A percentile compares a stretch with the other conserved stretches of the same genome.
Conservation (phyloP, 768 basidiomycete genomes). For the Lactifluus volemus region DNA sequence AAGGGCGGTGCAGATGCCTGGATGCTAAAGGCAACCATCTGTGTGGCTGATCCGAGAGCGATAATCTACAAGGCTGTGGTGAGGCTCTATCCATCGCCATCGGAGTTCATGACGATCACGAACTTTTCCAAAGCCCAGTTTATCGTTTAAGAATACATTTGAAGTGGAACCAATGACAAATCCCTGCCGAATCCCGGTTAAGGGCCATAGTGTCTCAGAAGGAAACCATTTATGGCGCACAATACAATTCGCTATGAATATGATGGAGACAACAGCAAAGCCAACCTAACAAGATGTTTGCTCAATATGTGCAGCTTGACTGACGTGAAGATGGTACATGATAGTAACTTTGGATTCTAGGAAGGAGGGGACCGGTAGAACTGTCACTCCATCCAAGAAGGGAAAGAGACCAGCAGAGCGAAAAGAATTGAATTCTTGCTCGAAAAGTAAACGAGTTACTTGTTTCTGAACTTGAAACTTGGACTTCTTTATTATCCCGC, state of each 20-base stretch:
- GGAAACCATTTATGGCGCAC: conserved; percentile 23
- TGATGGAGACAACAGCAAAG: conserved; percentile 48
- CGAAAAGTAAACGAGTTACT: background rate
- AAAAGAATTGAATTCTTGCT: conserved; percentile 38
- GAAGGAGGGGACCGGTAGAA: conserved; percentile 64
- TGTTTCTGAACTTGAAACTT: background rate
- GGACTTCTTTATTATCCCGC: background rate
- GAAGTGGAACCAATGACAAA: conserved; percentile 38
- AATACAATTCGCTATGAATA: conserved; percentile 46
- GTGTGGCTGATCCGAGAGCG: conserved; percentile 38
- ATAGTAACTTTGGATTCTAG: conserved; percentile 55
- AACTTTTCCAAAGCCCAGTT: conserved; percentile 42
- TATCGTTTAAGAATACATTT: conserved; percentile 40
- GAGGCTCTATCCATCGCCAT: background rate
- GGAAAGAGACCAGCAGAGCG: conserved; percentile 49
- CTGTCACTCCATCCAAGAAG: conserved; percentile 76
- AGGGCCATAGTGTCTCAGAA: background rate
- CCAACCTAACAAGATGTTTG: conserved; percentile 29
- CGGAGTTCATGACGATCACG: background rate
- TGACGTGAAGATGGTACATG: conserved; percentile 25
- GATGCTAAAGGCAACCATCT: conserved; percentile 46
- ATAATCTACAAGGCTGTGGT: conserved; percentile 29
- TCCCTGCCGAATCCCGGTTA: conserved; percentile 29
- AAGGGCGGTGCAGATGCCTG: conserved; percentile 53
- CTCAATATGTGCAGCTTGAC: background rate